Evolutionary conservation across 2,329 filamentous ascomycete species (phyloP).

Genomic region (Geosmithia morbida): DNA sequence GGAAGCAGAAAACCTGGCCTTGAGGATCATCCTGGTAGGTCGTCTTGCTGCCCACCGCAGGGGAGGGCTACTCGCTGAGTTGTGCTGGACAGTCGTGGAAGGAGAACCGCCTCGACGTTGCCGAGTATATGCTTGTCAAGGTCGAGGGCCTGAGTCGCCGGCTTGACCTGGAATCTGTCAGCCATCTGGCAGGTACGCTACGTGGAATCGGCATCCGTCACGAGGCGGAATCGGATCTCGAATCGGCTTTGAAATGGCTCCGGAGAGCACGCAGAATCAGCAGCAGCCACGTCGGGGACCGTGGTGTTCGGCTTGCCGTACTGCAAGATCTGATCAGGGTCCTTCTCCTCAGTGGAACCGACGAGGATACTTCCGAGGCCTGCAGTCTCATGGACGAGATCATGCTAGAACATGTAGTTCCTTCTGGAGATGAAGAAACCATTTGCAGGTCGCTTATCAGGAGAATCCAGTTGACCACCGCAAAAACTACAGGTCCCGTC

Average conservation of each 20-base stretch:
- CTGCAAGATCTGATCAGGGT: slow-evolving; percentile 47
- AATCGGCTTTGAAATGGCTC: slow-evolving; percentile 56
- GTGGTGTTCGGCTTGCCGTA: slow-evolving; percentile 52
- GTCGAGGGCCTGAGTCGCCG: slow-evolving; percentile 21
- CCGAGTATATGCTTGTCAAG: slow-evolving; percentile 63
- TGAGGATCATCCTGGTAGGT: slow-evolving; percentile 53
- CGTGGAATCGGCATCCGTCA: slow-evolving; percentile 68
- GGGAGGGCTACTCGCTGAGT: not conserved
- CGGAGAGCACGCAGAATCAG: slow-evolving; percentile 50
- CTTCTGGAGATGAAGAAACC: slow-evolving; percentile 37
- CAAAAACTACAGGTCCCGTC: slow-evolving; percentile 14
- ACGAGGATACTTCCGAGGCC: slow-evolving; percentile 31
- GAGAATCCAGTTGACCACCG: slow-evolving; percentile 50
- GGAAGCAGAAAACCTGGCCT: slow-evolving; percentile 47
- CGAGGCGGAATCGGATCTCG: slow-evolving; percentile 37
- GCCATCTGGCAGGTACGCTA: slow-evolving; percentile 51
- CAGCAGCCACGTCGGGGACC: slow-evolving; percentile 35
- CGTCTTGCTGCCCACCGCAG: not conserved
- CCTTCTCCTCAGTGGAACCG: slow-evolving; percentile 30
- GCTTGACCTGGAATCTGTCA: slow-evolving; percentile 34
- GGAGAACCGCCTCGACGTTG: slow-evolving; percentile 57
- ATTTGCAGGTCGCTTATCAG: slow-evolving; percentile 56
- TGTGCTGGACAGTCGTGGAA: slow-evolving; percentile 48
- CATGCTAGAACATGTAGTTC: slow-evolving; percentile 39
- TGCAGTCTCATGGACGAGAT: slow-evolving; percentile 46